Evolutionary conservation across 2,329 filamentous ascomycete genomes (phyloP).

Genomic region (Aspergillus sp.): DNA sequence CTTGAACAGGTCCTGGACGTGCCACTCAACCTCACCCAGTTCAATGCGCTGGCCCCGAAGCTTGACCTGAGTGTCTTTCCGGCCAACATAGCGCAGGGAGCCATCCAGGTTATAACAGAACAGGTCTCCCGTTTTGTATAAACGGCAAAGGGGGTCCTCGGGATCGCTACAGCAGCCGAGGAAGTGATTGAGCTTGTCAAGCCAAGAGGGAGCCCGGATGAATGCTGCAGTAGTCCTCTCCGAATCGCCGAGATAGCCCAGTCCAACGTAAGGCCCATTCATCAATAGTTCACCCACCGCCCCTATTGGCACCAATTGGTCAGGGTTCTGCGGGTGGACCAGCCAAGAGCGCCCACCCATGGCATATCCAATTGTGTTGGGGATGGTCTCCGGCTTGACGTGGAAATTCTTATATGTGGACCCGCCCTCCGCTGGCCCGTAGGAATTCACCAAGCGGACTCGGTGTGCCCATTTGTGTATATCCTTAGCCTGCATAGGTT

Average conservation of each 20-base stretch:
- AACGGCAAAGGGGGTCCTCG: conserved; percentile 26
- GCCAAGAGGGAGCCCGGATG: conserved; percentile 8
- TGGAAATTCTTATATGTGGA: no score
- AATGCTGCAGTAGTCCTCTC: conserved; percentile 26
- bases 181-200: no score
- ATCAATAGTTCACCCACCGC: conserved; percentile 30
- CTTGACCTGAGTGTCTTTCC: no score
- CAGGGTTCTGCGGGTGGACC: no score
- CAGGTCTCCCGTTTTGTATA: conserved; percentile 23
- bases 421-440: no score
- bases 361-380: conserved; percentile 23
- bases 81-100: conserved; percentile 42
- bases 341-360: conserved; percentile 17
- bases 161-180: no score
- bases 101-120: conserved; percentile 25
- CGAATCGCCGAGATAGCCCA: conserved; percentile 32
- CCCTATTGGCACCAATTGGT: conserved; percentile 14
- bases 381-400: no score
- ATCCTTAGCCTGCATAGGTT: no score
- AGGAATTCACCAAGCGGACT: no score
- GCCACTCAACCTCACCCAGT: conserved; percentile 47
- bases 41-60: conserved; percentile 59
- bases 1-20: conserved; percentile 2
- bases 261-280: conserved; percentile 24
- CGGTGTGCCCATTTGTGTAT: no score